Evolutionary conservation across 352 stramenopile genomes (phyloP).

Genomic region (Phytopythium litorale): DNA sequence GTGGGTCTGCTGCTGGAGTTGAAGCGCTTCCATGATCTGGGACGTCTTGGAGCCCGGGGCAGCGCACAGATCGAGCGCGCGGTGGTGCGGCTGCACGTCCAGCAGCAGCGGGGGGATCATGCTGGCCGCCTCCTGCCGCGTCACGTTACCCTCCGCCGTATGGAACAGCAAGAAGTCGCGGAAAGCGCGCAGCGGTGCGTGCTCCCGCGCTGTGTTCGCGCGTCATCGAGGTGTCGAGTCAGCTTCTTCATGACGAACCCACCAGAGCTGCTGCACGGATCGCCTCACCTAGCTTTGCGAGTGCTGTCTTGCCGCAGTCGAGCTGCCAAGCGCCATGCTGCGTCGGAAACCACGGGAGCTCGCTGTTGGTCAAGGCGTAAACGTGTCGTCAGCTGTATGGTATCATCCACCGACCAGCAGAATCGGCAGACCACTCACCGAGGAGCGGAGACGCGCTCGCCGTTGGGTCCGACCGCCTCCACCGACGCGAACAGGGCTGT

Average conservation of each 20-base stretch:
- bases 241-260: neutral
- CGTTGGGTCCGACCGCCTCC: conserved; percentile 11
- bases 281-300: conserved; percentile 44
- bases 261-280: neutral
- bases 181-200: conserved; percentile 76
- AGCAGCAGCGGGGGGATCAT: conserved; percentile 98
- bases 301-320: conserved; percentile 58
- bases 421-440: conserved; percentile 12
- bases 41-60: conserved; percentile 98
- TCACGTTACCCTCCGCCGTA: conserved; percentile 89
- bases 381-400: neutral
- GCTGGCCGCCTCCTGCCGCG: conserved; percentile 96
- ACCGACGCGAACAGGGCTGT: conserved; percentile 33
- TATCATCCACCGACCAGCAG: neutral
- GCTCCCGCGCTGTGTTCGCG: conserved; percentile 28
- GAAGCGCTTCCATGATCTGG: conserved; percentile 92
- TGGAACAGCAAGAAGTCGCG: conserved; percentile 92
- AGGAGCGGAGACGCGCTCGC: conserved; percentile 30
- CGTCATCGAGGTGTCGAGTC: neutral
- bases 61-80: conserved; percentile 79
- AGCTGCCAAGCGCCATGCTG: conserved; percentile 65
- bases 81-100: conserved; percentile 86
- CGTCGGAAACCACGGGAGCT: conserved; percentile 61
- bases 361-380: conserved; percentile 15
- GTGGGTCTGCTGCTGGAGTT: neutral